phyloP scores from a whole-genome alignment of 1,139 yeast species.

The Protomyces gravidus region DNA sequence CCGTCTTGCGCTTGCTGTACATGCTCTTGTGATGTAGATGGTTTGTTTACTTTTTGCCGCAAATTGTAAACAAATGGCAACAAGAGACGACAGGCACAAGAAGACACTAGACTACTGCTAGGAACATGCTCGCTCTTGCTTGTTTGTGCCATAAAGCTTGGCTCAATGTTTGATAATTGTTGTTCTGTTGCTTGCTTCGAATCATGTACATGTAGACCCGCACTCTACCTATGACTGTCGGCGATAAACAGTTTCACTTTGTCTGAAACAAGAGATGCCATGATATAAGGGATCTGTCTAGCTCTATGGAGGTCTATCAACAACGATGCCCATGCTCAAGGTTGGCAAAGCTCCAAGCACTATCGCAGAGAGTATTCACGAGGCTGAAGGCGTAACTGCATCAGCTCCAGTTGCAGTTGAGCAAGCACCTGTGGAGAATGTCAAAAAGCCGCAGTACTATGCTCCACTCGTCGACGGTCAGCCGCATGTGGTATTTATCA shows the following conservation, averaged over 20 bases:
- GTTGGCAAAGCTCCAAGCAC: slow-evolving; percentile 5
- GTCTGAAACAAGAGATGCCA: background rate
- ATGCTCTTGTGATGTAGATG: background rate
- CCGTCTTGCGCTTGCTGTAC: slow-evolving; percentile 9
- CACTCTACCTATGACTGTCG: background rate
- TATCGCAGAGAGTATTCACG: slow-evolving; percentile 5
- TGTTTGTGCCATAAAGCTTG: too few species aligned
- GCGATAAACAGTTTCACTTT: background rate
- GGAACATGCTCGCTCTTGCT: too few species aligned
- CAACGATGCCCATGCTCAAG: slow-evolving; percentile 2
- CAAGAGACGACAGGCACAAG: too few species aligned
- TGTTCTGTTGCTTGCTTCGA: too few species aligned
- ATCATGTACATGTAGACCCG: too few species aligned
- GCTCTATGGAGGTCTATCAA: background rate
- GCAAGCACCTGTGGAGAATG: background rate
- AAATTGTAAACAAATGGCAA: background rate
- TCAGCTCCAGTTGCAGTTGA: background rate
- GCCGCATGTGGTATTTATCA: slow-evolving; percentile 8
- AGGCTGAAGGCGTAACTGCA: background rate
- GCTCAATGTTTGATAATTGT: too few species aligned
- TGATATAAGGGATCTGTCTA: background rate
- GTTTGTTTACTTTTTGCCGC: background rate
- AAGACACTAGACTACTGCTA: too few species aligned
- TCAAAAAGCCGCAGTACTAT: background rate
- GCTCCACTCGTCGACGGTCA: slow-evolving; percentile 4